Base-by-base conservation (phyloP, 2,329 filamentous ascomycete species). In the Bipolaris zeicola region DNA sequence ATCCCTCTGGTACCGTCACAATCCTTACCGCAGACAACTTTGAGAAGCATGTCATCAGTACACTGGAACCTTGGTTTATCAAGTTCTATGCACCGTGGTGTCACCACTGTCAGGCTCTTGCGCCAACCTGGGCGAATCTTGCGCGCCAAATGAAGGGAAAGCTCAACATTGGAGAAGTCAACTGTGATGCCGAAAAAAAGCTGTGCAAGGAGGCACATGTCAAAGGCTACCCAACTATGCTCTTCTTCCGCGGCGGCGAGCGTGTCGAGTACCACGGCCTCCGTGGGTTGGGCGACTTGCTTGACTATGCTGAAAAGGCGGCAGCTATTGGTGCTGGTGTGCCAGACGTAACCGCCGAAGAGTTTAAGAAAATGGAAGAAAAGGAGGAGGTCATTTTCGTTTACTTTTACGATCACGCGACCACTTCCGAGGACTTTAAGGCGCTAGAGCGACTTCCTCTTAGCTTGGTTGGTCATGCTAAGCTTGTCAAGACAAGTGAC, bases 31-130 rank as follows among this genome's bases (percentile, higher is more conserved):
- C 90, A 0, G 92, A 97, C 72, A 91, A 82, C 61, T 99, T 99
- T 80, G 89, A 96, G 73, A 87, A 85, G 55, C 81, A 89, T 36
- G 93, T 99, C 44, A 96, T 92, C 3, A 90, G 88, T 74, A 92
- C 92, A 0, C 87, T 90, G 62, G 92, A 98, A 61, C 89, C 93
- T 5, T 99, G 95, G 95, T 97, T 99, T 72, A 87, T 99, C 82
- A 99, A 99, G 77, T 98, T 99, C 75, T 98, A 97, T 75, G 93
- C 92, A 16, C 96, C 95, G 5, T 98, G 94, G 95, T 99, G 95
- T 76, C 87, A 88, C 66, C 95, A 99, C 78, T 99, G 96, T 77
- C 91, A 96, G 78, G 91, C 91, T 36, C 87, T 99, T 83, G 91
- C 90, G 34, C 90, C 95, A 2, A 92, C 87, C 62, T 99, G 95